Evolutionary conservation across 257 asterid species (phyloP).

Genomic region (Misopates orontium): DNA sequence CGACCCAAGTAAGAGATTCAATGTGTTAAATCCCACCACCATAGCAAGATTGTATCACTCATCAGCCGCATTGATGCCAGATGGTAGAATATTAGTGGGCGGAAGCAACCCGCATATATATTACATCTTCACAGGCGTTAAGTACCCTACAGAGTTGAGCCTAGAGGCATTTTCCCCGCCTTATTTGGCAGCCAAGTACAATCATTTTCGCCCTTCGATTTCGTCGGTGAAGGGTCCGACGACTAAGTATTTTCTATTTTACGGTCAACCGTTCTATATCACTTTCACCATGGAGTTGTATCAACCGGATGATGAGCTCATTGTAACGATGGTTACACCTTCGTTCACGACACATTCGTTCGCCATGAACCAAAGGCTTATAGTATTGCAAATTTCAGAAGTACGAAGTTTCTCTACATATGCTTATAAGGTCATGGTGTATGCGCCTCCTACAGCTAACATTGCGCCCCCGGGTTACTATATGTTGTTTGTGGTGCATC

Average conservation of each 20-base stretch:
- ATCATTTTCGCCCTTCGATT: constrained; percentile 58
- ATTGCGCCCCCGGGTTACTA: constrained; percentile 84
- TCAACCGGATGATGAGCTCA: constrained; percentile 30
- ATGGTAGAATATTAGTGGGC: constrained; percentile 90
- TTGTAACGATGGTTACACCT: constrained; percentile 60
- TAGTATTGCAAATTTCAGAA: constrained; percentile 40
- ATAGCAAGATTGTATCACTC: constrained; percentile 82
- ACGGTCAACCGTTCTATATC: constrained; percentile 54
- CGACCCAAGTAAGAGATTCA: constrained; percentile 43
- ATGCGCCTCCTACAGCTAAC: constrained; percentile 53
- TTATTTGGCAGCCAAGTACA: constrained; percentile 38
- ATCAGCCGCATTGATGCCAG: constrained; percentile 57
- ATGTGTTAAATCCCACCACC: constrained; percentile 48
- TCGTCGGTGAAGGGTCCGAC: constrained; percentile 24
- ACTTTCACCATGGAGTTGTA: constrained; percentile 34
- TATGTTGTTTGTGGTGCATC: constrained; percentile 76
- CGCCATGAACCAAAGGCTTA: constrained; percentile 80
- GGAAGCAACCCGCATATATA: constrained; percentile 78
- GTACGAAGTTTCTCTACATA: constrained; percentile 34
- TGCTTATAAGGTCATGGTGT: constrained; percentile 36
- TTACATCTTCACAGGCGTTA: constrained; percentile 61
- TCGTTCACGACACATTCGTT: constrained; percentile 82
- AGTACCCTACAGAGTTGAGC: constrained; percentile 77
- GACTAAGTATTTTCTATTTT: constrained; percentile 34
- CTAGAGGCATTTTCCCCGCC: constrained; percentile 75